Evolutionary conservation across 257 asterid species (phyloP).

Genomic region (Thymus quinquecostatus): DNA sequence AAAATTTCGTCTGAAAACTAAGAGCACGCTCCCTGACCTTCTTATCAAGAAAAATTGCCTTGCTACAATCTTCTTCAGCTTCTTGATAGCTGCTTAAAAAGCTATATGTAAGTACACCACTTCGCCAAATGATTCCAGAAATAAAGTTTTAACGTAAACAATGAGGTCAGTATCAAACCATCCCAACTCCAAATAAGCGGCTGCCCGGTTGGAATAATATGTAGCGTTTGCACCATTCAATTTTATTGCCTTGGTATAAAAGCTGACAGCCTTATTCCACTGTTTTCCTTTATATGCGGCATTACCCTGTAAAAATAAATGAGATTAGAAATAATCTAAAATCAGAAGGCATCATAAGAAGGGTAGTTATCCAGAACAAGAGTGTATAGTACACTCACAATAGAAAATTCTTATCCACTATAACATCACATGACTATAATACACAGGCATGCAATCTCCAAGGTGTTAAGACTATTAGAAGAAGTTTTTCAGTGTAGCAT

Average conservation of each 20-base stretch:
- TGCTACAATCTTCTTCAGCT: slow-evolving; percentile 89
- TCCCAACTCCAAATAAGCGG: slow-evolving; percentile 95
- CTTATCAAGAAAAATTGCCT: slow-evolving; percentile 81
- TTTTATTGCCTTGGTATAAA: slow-evolving; percentile 83
- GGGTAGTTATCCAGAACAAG: background rate
- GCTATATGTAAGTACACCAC: background rate
- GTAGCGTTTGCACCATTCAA: slow-evolving; percentile 68
- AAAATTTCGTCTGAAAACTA: background rate
- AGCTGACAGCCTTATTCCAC: slow-evolving; percentile 89
- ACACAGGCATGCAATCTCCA: background rate
- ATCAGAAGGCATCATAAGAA: background rate
- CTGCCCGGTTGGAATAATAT: slow-evolving; percentile 89
- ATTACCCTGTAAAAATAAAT: slow-evolving; percentile 64
- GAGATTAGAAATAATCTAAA: background rate
- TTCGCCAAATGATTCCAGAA: background rate
- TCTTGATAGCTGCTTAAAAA: slow-evolving; percentile 67
- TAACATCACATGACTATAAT: background rate
- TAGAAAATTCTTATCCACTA: background rate
- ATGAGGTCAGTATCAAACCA: slow-evolving; percentile 50
- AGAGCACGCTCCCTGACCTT: slow-evolving; percentile 55
- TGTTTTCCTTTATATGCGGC: slow-evolving; percentile 85
- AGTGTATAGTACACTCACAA: background rate
- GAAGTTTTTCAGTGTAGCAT: background rate
- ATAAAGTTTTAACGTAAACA: slow-evolving; percentile 13
- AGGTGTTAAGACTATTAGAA: background rate